A percentile compares a stretch with the other conserved stretches of the same genome.
Evolutionary conservation across 2,329 filamentous ascomycete species (phyloP).

Genomic region (Phaeosphaeria sp.): DNA sequence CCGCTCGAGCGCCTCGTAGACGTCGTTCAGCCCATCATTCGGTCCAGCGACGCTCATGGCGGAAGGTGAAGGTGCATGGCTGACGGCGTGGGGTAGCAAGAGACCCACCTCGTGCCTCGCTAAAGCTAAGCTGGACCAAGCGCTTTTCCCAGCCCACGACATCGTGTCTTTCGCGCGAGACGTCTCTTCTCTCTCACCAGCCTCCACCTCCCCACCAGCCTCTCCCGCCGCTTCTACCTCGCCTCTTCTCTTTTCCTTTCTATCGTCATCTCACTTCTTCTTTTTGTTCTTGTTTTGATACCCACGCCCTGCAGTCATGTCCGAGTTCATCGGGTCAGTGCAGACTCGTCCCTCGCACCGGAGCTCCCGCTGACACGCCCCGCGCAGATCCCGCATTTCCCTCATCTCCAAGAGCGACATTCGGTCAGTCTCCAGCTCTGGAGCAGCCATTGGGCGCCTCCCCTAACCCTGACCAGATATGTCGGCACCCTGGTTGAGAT

Average conservation of each 20-base stretch:
- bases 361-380: constrained; percentile 45
- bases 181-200: constrained; percentile 11
- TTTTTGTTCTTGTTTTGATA: constrained; percentile 29
- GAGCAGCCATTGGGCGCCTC: constrained; percentile 20
- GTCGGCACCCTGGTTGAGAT: constrained; percentile 96
- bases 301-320: constrained; percentile 54
- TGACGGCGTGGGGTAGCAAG: constrained; percentile 26
- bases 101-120: constrained; percentile 16
- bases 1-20: constrained; percentile 68
- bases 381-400: constrained; percentile 83
- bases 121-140: constrained; percentile 14
- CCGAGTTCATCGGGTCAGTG: constrained; percentile 67
- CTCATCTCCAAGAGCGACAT: constrained; percentile 98
- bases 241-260: constrained; percentile 21
- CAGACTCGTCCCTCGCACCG: constrained; percentile 43
- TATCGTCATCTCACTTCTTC: constrained; percentile 23
- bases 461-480: constrained; percentile 67
- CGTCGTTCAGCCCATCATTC: constrained; percentile 28
- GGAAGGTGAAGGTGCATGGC: constrained; percentile 9
- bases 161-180: constrained; percentile 14
- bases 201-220: constrained; percentile 16
- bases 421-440: constrained; percentile 67
- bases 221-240: constrained; percentile 13
- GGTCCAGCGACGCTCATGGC: constrained; percentile 34
- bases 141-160: constrained; percentile 25